Conservation (phyloP, 148 eudicot genomes). For the Vaccinium myrtillus region DNA sequence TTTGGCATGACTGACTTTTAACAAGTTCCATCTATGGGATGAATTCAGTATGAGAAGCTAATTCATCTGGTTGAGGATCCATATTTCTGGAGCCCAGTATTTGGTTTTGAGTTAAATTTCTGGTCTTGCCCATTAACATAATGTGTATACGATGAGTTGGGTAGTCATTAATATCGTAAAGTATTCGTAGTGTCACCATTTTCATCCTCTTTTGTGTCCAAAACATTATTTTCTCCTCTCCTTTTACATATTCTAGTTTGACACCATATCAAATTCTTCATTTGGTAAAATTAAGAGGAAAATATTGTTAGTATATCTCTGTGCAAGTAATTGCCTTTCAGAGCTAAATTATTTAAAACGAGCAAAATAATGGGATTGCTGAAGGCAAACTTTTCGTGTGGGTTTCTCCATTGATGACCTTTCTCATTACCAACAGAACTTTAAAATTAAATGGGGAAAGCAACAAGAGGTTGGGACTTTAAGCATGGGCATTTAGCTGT, state of each 20-base stretch:
- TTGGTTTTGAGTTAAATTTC: background rate
- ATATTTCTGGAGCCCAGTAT: background rate
- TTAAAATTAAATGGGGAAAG: background rate
- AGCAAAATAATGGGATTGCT: background rate
- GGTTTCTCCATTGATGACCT: background rate
- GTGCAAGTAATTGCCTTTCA: background rate
- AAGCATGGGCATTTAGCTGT: background rate
- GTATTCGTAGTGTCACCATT: background rate
- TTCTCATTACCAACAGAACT: background rate
- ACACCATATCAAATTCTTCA: background rate
- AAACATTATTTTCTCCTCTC: background rate
- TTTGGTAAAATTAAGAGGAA: background rate
- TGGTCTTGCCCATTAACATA: background rate
- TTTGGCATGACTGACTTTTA: background rate
- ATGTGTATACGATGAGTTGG: too few relatives aligned
- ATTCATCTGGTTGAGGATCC: background rate
- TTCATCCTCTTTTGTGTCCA: background rate
- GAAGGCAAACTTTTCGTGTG: background rate
- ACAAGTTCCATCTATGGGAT: background rate
- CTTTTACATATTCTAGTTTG: conserved; percentile 1
- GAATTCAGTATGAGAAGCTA: background rate
- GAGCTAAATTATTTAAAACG: background rate
- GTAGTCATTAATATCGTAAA: background rate
- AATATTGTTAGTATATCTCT: background rate
- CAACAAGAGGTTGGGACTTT: background rate